A percentile compares a stretch with the other conserved stretches of the same genome.
Conservation (phyloP, 1,284 basidiomycete genomes). For the Papiliotrema flavescens region DNA sequence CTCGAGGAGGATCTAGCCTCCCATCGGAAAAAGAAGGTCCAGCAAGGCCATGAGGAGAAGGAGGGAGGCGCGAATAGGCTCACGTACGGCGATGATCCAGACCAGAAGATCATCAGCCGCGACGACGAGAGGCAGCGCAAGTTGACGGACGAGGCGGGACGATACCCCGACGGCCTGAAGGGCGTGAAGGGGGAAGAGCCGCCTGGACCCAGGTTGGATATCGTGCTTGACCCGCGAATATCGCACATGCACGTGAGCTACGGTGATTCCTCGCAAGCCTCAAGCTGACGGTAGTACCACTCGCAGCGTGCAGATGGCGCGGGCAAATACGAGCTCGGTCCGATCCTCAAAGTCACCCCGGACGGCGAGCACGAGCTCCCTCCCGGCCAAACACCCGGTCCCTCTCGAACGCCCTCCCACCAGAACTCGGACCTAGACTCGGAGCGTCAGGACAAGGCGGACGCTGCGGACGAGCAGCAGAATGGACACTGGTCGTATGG, state of each 20-base stretch:
- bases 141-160: conserved; percentile 32
- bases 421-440: not conserved
- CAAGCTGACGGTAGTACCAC: conserved; percentile 21
- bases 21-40: not conserved
- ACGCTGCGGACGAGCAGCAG: conserved; percentile 6
- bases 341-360: conserved; percentile 31
- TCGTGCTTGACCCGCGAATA: conserved; percentile 39
- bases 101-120: conserved; percentile 10
- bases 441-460: not conserved
- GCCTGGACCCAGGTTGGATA: conserved; percentile 41
- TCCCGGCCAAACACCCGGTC: conserved; percentile 29
- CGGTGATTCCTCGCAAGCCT: not conserved
- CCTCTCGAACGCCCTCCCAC: conserved; percentile 6
- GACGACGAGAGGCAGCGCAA: conserved; percentile 10
- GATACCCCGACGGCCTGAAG: conserved; percentile 23
- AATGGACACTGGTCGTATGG: conserved; percentile 8
- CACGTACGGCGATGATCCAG: conserved; percentile 13
- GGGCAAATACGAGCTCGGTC: conserved; percentile 18
- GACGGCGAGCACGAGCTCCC: conserved; percentile 34
- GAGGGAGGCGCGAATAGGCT: not conserved
- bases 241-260: conserved; percentile 37
- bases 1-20: not conserved
- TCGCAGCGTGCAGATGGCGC: conserved; percentile 16
- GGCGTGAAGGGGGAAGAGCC: conserved; percentile 37
- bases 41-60: not conserved